phyloP scores from a whole-genome alignment of 306 rosid genomes.

The Sphenostylis stenocarpa region DNA sequence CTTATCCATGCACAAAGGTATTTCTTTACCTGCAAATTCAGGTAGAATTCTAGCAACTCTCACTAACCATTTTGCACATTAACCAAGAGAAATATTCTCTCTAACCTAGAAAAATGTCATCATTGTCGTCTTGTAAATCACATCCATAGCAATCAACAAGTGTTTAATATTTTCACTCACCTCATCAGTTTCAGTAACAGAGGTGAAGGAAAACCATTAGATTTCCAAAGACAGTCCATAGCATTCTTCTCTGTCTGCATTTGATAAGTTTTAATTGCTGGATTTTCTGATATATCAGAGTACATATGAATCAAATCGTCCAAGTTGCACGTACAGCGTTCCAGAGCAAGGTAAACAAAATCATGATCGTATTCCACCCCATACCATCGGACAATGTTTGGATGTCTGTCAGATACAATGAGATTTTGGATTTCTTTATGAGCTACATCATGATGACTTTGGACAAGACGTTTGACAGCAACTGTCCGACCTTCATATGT shows the following conservation, averaged over 20 bases:
- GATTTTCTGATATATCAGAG: conserved; percentile 32
- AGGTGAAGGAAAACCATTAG: conserved; percentile 51
- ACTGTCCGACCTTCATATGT: conserved; percentile 67
- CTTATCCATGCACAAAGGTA: background rate
- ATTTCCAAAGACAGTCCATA: conserved; percentile 46
- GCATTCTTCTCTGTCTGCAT: conserved; percentile 35
- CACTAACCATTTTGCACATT: background rate
- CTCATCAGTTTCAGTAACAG: conserved; percentile 64
- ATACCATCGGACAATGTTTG: conserved; percentile 75
- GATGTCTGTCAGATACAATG: conserved; percentile 69
- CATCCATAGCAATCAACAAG: background rate
- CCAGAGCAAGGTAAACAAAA: conserved; percentile 74
- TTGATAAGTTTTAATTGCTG: conserved; percentile 9
- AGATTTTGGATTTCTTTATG: conserved; percentile 75
- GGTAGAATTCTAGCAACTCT: background rate
- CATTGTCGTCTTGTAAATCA: background rate
- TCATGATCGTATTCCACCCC: conserved; percentile 75
- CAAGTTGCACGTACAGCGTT: conserved; percentile 69
- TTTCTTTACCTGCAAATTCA: background rate
- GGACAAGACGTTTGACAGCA: conserved; percentile 83
- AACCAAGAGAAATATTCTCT: background rate
- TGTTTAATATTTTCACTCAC: conserved; percentile 37
- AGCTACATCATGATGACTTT: conserved; percentile 69
- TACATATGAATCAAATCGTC: conserved; percentile 52
- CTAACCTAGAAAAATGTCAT: background rate